Percentiles rank a stretch among this genome's conserved stretches.
Conservation (phyloP, 1,284 basidiomycete genomes). For the Naganishia sp. region DNA sequence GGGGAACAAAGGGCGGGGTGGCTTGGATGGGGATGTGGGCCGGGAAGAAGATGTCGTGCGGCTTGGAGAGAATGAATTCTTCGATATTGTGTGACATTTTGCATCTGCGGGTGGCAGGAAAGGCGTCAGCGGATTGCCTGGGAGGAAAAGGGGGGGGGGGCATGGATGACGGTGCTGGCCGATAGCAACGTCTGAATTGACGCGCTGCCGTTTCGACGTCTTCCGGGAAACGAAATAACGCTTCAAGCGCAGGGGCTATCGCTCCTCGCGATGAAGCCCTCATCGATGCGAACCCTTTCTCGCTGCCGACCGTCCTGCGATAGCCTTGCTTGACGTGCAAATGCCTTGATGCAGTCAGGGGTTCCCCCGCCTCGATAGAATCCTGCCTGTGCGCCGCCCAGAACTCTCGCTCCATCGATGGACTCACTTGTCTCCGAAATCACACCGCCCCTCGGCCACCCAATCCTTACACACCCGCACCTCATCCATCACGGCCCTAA, state of each 20-base stretch:
- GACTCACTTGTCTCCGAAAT: constrained; percentile 42
- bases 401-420: no score
- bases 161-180: background rate
- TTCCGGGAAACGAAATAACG: no score
- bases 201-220: no score
- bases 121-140: background rate
- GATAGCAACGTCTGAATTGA: background rate
- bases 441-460: constrained; percentile 30
- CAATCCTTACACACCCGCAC: constrained; percentile 46
- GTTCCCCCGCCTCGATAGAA: no score
- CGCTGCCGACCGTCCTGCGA: no score
- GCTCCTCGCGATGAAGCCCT: no score
- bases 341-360: no score
- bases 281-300: no score
- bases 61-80: constrained; percentile 74
- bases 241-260: no score
- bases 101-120: constrained; percentile 60
- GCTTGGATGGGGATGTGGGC: constrained; percentile 54
- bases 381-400: no score
- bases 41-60: constrained; percentile 68
- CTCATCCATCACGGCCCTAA: constrained; percentile 42
- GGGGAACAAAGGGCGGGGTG: constrained; percentile 61
- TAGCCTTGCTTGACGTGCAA: no score
- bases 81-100: constrained; percentile 76
- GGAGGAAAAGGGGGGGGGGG: background rate